phyloP scores from a whole-genome alignment of 306 rosid genomes.

The Fagus crenata region DNA sequence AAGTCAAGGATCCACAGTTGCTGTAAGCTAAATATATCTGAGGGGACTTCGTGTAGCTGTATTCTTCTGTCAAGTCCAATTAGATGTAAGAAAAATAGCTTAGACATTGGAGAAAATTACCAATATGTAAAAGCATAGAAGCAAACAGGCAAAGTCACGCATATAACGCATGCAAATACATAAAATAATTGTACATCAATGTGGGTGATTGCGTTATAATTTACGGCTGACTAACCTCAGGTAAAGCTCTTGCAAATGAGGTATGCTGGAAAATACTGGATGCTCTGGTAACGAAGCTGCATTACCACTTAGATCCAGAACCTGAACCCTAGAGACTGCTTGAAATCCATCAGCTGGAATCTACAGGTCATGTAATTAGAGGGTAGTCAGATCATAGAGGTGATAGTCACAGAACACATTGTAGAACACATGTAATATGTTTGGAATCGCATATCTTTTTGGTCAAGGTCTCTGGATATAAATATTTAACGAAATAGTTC shows the following conservation, averaged over 20 bases:
- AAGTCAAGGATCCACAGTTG: slow-evolving; percentile 69
- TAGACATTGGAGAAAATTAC: neutral
- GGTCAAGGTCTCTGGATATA: neutral
- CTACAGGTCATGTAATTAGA: slow-evolving; percentile 40
- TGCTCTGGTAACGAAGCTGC: slow-evolving; percentile 56
- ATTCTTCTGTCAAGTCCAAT: slow-evolving; percentile 60
- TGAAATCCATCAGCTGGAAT: slow-evolving; percentile 81
- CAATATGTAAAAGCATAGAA: slow-evolving; percentile 1
- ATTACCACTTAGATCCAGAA: slow-evolving; percentile 79
- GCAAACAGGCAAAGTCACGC: slow-evolving; percentile 13
- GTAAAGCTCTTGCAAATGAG: slow-evolving; percentile 78
- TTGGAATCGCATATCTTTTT: too few species aligned
- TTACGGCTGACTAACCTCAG: slow-evolving; percentile 63
- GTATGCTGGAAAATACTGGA: slow-evolving; percentile 68
- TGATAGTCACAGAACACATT: slow-evolving; percentile 12
- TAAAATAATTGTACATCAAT: slow-evolving; percentile 11
- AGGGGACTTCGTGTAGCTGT: slow-evolving; percentile 65
- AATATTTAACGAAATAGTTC: neutral
- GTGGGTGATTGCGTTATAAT: slow-evolving; percentile 1
- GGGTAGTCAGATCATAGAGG: slow-evolving; percentile 32
- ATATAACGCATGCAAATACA: neutral
- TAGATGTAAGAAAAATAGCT: neutral
- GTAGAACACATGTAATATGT: too few species aligned
- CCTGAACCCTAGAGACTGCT: slow-evolving; percentile 67
- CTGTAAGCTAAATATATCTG: slow-evolving; percentile 63